These are phyloP conservation scores for Acer yangbiense DNA, from an alignment of 345 rosid genomes.

Conservation along the genomic window DNA sequence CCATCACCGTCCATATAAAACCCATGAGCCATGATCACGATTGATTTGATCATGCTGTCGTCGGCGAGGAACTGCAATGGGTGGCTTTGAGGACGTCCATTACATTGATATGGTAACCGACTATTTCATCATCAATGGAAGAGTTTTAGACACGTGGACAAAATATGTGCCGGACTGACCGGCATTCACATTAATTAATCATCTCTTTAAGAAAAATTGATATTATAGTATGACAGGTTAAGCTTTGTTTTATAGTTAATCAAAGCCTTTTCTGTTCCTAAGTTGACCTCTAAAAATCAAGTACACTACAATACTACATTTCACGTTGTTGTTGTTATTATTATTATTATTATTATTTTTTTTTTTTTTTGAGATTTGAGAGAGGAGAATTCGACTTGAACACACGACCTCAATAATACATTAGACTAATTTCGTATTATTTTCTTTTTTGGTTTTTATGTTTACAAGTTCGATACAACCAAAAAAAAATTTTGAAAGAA, in stretches of 20 bases:
- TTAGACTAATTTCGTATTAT: too few relatives aligned
- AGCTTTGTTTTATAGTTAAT: not conserved
- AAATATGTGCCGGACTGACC: conserved; percentile 27
- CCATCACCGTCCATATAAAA: conserved; percentile 23
- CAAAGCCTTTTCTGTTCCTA: too few relatives aligned
- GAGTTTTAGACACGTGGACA: conserved; percentile 29
- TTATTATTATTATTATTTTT: too few relatives aligned
- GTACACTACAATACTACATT: not conserved
- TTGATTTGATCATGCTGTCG: not conserved
- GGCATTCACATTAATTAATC: conserved; percentile 10
- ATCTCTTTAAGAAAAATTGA: not conserved
- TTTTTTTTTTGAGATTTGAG: too few relatives aligned
- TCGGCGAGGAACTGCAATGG: not conserved
- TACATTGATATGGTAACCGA: conserved; percentile 35
- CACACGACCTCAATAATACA: too few relatives aligned
- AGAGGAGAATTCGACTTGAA: too few relatives aligned
- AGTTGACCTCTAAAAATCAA: not conserved
- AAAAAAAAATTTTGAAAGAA: too few relatives aligned
- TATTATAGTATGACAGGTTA: not conserved
- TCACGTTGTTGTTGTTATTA: too few relatives aligned
- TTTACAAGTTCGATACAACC: too few relatives aligned
- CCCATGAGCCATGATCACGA: not conserved
- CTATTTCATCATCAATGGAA: conserved; percentile 33
- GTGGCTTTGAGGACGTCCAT: not conserved
- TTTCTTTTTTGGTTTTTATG: too few relatives aligned